Conservation (phyloP, 768 basidiomycete genomes). For the Piloderma croceum region DNA sequence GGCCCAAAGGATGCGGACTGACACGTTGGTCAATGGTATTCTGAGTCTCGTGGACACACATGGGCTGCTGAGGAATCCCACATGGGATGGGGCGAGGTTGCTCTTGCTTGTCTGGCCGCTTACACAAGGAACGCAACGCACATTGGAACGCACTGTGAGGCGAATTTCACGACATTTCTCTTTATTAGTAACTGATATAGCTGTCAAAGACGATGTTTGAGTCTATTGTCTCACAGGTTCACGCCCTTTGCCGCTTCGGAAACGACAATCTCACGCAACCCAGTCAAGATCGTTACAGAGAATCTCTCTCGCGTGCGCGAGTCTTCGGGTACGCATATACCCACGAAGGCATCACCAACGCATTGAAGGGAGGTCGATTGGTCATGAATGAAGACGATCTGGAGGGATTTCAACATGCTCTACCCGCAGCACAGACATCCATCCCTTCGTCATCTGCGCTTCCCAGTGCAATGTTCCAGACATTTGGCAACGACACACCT, state of each 20-base stretch:
- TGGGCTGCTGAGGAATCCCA: slow-evolving; percentile 72
- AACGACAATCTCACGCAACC: slow-evolving; percentile 40
- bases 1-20: slow-evolving; percentile 49
- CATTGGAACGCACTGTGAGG: too few species aligned
- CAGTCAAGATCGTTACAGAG: slow-evolving; percentile 51
- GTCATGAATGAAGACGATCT: slow-evolving; percentile 81
- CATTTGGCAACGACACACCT: slow-evolving; percentile 7
- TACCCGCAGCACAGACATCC: slow-evolving; percentile 11
- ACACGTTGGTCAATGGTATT: slow-evolving; percentile 69
- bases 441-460: slow-evolving; percentile 11
- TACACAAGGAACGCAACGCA: slow-evolving; percentile 59
- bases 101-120: slow-evolving; percentile 77
- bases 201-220: slow-evolving; percentile 68
- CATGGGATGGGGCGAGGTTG: slow-evolving; percentile 81
- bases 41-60: slow-evolving; percentile 76
- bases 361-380: slow-evolving; percentile 79
- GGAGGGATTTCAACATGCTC: slow-evolving; percentile 58
- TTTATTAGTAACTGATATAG: too few species aligned
- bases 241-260: slow-evolving; percentile 61
- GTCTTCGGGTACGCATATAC: slow-evolving; percentile 88
- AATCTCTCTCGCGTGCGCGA: slow-evolving; percentile 60
- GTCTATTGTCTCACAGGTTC: slow-evolving; percentile 75
- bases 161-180: too few species aligned
- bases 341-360: slow-evolving; percentile 79
- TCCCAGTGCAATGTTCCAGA: slow-evolving; percentile 4